Percentiles rank a stretch among this genome's conserved stretches.
Conservation (phyloP, 2,329 filamentous ascomycete genomes). For the Torrubiellomyces zombiae region DNA sequence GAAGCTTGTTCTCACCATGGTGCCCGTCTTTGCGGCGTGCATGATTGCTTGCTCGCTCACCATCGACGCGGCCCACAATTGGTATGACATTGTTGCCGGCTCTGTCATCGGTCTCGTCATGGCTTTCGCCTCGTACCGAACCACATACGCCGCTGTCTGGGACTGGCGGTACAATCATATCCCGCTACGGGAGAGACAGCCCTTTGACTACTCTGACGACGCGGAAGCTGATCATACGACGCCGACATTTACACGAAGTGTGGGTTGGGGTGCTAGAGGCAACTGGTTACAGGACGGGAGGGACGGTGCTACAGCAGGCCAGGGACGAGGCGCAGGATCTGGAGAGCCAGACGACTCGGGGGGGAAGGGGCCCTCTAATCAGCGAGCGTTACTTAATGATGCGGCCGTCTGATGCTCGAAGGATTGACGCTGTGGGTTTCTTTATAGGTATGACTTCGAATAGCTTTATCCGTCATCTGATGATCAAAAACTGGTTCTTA, state of each 20-base stretch:
- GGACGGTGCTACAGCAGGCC: not conserved
- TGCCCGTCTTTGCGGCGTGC: slow-evolving; percentile 42
- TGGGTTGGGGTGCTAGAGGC: slow-evolving; percentile 11
- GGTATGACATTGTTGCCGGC: slow-evolving; percentile 52
- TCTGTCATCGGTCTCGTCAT: slow-evolving; percentile 44
- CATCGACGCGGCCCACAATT: slow-evolving; percentile 50
- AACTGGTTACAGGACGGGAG: slow-evolving; percentile 3
- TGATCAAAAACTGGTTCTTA: no score
- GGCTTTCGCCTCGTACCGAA: slow-evolving; percentile 46
- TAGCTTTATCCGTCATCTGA: no score
- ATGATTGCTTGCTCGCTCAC: slow-evolving; percentile 45
- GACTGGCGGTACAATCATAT: slow-evolving; percentile 55
- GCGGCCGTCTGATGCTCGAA: no score
- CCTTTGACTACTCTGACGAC: slow-evolving; percentile 5
- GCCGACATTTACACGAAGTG: slow-evolving; percentile 10
- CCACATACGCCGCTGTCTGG: slow-evolving; percentile 51
- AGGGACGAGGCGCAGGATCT: no score
- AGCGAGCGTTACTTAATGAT: no score
- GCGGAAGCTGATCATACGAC: slow-evolving; percentile 6
- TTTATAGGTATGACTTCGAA: no score
- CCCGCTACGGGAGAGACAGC: slow-evolving; percentile 28
- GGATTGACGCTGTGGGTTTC: no score
- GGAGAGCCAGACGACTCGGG: no score
- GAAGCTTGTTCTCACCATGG: slow-evolving; percentile 42
- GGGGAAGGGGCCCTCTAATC: no score